Evolutionary conservation across 257 asterid genomes (phyloP), one percentile per base, ranked within the genome.

Genomic region (Fraxinus americana): DNA sequence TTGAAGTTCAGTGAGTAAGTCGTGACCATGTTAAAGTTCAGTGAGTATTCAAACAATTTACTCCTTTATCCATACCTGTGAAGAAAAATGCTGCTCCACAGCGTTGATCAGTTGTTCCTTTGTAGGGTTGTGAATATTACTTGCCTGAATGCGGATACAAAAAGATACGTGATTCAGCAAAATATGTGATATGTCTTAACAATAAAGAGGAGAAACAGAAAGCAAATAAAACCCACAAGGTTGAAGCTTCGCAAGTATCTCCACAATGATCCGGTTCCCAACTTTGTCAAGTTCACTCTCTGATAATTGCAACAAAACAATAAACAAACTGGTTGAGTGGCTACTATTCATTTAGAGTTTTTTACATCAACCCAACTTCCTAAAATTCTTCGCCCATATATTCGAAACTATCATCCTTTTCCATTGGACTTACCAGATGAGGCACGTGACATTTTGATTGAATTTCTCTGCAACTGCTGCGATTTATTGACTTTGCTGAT

Each of bases 261-360:
- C 97, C 94, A 87, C 35, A 94, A 78, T 23, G 98, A 94, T 86
- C 90, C 89, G 52, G 92, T 92, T 79, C 96, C 97, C 29, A 94
- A 87, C 81, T 90, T 94, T 59, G 90, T 87, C 81, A 94, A 66
- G 82, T 88, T 89, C 59, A 90, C 87, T 78, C 91, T 87, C 92
- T 88, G 89, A 73, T 35, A 38, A 68, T 75, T 63, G 5, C 81
- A 78, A 82, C 39, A 77, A 66, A 41, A 79, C 66, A 43, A 73
- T 70, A 41, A 35, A 34, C 14, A 41, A 71, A 66, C 35, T 36
- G 11, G 71, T 74, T 52, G 9, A 17, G 63, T 17, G 63, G 21
- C 63, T 52, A 23, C 21, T 0, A 52, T 5, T 52, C 63, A 52
- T 52, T 52, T 52, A 52, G 19, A 52, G 63, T 52, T 17, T 17